phyloP scores from a whole-genome alignment of 345 rosid species.

The Camelina hispida region DNA sequence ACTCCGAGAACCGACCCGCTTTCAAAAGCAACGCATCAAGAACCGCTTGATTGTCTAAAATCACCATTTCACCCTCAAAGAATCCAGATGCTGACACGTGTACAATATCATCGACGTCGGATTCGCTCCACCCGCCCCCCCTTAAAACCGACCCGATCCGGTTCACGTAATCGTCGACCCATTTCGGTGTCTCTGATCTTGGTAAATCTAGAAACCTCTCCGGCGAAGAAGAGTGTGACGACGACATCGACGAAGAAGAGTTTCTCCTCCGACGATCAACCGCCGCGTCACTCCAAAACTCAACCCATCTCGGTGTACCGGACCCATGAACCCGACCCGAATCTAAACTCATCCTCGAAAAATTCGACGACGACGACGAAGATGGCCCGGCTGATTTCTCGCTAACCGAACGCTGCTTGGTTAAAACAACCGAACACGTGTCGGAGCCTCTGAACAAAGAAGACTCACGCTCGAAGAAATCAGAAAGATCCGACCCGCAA shows the following conservation, averaged over 20 bases:
- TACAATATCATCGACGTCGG: conserved; percentile 75
- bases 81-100: conserved; percentile 88
- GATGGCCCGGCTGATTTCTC: conserved; percentile 66
- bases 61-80: conserved; percentile 76
- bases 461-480: conserved; percentile 85
- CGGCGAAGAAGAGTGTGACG: conserved; percentile 73
- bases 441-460: conserved; percentile 61
- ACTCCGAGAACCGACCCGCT: conserved; percentile 88
- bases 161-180: conserved; percentile 80
- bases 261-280: conserved; percentile 74
- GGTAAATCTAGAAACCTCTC: conserved; percentile 75
- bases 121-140: conserved; percentile 89
- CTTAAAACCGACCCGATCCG: conserved; percentile 82
- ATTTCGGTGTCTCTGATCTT: conserved; percentile 68
- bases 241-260: conserved; percentile 55
- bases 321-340: conserved; percentile 51
- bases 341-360: conserved; percentile 70
- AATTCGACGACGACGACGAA: conserved; percentile 42
- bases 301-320: conserved; percentile 88
- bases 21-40: conserved; percentile 80
- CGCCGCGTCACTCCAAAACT: conserved; percentile 95
- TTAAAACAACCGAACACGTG: conserved; percentile 51
- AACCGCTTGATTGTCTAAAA: conserved; percentile 79
- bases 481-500: conserved; percentile 93
- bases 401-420: conserved; percentile 67